Percentiles rank a stretch among this genome's conserved stretches.
Evolutionary conservation across 2,329 filamentous ascomycete species (phyloP).

Genomic region (Hypomyces perniciosus): DNA sequence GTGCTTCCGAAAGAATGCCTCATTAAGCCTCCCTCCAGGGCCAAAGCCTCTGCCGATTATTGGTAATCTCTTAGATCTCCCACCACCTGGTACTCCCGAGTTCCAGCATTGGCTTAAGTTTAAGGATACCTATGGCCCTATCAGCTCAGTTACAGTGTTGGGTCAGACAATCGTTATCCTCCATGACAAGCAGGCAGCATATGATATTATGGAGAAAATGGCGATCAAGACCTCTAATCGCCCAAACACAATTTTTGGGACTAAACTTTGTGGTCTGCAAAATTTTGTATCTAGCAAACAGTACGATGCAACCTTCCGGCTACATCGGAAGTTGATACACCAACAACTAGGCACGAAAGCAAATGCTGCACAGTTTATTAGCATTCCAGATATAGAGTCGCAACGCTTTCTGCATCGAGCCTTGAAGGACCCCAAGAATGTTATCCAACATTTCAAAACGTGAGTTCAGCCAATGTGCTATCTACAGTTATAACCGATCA

Average conservation of each 20-base stretch:
- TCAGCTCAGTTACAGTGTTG: slow-evolving; percentile 20
- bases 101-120: slow-evolving; percentile 29
- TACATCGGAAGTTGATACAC: slow-evolving; percentile 25
- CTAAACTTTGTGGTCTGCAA: slow-evolving; percentile 21
- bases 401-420: slow-evolving; percentile 20
- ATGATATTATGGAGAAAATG: slow-evolving; percentile 28
- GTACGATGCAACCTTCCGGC: slow-evolving; percentile 17
- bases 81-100: slow-evolving; percentile 24
- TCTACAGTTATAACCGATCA: not conserved
- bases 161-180: slow-evolving; percentile 36
- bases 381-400: slow-evolving; percentile 23
- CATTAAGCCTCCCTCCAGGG: slow-evolving; percentile 16
- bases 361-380: slow-evolving; percentile 13
- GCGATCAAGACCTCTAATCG: slow-evolving; percentile 18
- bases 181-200: slow-evolving; percentile 30
- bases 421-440: slow-evolving; percentile 17
- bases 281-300: slow-evolving; percentile 11
- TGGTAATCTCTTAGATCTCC: slow-evolving; percentile 41
- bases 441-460: slow-evolving; percentile 23
- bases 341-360: slow-evolving; percentile 23
- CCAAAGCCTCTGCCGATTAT: slow-evolving; percentile 33
- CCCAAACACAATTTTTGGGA: slow-evolving; percentile 12
- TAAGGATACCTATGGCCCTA: slow-evolving; percentile 26
- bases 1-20: too few species aligned
- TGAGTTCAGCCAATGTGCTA: slow-evolving; percentile 1